Evolutionary conservation across 2,329 filamentous ascomycete species (phyloP).

Genomic region (Neofusicoccum laricinum): DNA sequence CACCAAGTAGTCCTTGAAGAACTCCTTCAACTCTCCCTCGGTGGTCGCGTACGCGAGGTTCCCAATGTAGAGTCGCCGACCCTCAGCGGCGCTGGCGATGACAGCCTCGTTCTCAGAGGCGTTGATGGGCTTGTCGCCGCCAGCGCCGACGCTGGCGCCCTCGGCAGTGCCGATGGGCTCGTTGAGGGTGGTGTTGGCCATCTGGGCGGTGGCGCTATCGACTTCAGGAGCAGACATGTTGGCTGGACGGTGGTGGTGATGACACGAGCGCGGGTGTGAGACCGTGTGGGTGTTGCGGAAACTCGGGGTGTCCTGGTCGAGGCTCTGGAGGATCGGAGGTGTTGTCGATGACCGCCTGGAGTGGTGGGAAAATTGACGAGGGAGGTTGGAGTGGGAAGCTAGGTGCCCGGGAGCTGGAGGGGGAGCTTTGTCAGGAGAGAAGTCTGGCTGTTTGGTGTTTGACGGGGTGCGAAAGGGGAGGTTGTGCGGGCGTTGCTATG

Average conservation of each 20-base stretch:
- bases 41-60: slow-evolving; percentile 99
- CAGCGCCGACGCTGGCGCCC: slow-evolving; percentile 51
- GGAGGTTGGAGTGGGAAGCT: slow-evolving; percentile 52
- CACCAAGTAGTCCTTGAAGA: slow-evolving; percentile 99
- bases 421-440: slow-evolving; percentile 9
- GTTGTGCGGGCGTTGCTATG: slow-evolving; percentile 16
- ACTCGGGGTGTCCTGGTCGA: slow-evolving; percentile 42
- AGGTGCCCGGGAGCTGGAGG: slow-evolving; percentile 38
- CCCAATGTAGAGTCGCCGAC: slow-evolving; percentile 98
- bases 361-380: slow-evolving; percentile 51
- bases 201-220: slow-evolving; percentile 72
- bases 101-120: slow-evolving; percentile 82
- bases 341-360: slow-evolving; percentile 45
- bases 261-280: slow-evolving; percentile 44
- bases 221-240: slow-evolving; percentile 78
- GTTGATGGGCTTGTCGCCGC: slow-evolving; percentile 64
- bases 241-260: slow-evolving; percentile 53
- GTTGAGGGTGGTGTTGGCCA: slow-evolving; percentile 64
- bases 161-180: slow-evolving; percentile 54
- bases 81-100: slow-evolving; percentile 95
- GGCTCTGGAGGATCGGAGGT: slow-evolving; percentile 28
- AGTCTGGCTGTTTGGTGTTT: slow-evolving; percentile 18
- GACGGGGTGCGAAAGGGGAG: slow-evolving; percentile 18
- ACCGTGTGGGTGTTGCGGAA: slow-evolving; percentile 35
- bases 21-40: slow-evolving; percentile 99